A percentile compares a stretch with the other conserved stretches of the same genome.
These are phyloP conservation scores for Diaporthe amygdali DNA, from an alignment of 2,329 filamentous ascomycete species.

Conservation along the genomic window DNA sequence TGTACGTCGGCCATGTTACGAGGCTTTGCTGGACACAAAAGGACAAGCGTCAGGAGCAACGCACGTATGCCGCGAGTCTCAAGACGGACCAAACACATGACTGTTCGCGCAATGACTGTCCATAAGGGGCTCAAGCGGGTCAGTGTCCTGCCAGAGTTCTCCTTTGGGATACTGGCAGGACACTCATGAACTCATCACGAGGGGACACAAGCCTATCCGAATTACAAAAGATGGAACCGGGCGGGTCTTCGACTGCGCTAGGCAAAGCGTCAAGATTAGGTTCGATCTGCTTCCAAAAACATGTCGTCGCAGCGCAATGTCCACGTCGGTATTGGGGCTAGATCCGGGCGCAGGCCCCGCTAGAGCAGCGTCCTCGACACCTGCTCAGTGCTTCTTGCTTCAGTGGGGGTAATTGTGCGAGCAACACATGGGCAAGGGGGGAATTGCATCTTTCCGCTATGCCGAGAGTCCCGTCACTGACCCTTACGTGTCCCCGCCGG, in stretches of 20 bases:
- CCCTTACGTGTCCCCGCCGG: background rate
- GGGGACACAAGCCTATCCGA: background rate
- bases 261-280: constrained; percentile 13
- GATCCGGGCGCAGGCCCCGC: background rate
- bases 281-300: constrained; percentile 7
- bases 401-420: background rate
- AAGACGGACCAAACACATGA: background rate
- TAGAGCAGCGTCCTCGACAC: background rate
- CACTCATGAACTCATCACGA: constrained; percentile 6
- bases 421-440: background rate
- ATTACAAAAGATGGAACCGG: constrained; percentile 5
- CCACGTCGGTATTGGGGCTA: background rate
- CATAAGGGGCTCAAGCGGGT: background rate
- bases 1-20: constrained; percentile 8
- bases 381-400: background rate
- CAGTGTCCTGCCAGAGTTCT: background rate
- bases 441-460: background rate
- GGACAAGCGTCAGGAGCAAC: background rate
- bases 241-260: background rate
- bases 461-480: background rate
- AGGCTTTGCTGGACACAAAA: background rate
- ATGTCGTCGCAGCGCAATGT: background rate
- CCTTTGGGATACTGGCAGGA: background rate
- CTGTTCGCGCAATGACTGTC: background rate
- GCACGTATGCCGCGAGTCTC: background rate